Evolutionary conservation across 257 asterid genomes (phyloP).

Genomic region (Rauvolfia tetraphylla): DNA sequence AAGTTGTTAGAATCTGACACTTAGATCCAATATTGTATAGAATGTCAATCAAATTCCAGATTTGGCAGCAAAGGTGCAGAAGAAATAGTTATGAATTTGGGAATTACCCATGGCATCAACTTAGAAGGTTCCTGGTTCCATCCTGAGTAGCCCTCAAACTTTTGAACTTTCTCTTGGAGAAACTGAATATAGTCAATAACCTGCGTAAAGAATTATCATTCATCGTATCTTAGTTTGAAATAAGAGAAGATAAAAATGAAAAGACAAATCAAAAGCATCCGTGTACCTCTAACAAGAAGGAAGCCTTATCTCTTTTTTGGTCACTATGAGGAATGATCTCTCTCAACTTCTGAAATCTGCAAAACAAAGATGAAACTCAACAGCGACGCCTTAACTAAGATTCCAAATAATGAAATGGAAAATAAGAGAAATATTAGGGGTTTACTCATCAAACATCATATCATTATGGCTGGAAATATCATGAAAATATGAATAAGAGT

Average conservation of each 20-base stretch:
- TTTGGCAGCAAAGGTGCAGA: neutral
- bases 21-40: neutral
- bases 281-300: slow-evolving; percentile 82
- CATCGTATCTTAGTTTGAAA: slow-evolving; percentile 8
- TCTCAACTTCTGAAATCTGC: slow-evolving; percentile 87
- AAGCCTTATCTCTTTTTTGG: slow-evolving; percentile 97
- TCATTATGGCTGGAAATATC: neutral
- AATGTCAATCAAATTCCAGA: neutral
- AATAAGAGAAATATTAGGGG: neutral
- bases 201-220: slow-evolving; percentile 34
- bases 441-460: neutral
- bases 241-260: neutral
- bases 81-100: neutral
- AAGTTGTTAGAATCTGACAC: neutral
- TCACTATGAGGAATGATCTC: slow-evolving; percentile 87
- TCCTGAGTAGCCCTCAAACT: slow-evolving; percentile 57
- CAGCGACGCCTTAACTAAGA: neutral
- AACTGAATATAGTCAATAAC: slow-evolving; percentile 88
- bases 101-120: slow-evolving; percentile 61
- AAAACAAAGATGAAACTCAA: slow-evolving; percentile 11
- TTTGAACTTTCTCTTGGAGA: slow-evolving; percentile 82
- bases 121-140: slow-evolving; percentile 69
- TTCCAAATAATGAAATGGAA: neutral
- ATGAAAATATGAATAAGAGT: neutral
- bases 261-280: slow-evolving; percentile 1